A percentile compares a stretch with the other conserved stretches of the same genome.
Conservation (phyloP, 805 yeast species). For the Wickerhamomyces pijperi region DNA sequence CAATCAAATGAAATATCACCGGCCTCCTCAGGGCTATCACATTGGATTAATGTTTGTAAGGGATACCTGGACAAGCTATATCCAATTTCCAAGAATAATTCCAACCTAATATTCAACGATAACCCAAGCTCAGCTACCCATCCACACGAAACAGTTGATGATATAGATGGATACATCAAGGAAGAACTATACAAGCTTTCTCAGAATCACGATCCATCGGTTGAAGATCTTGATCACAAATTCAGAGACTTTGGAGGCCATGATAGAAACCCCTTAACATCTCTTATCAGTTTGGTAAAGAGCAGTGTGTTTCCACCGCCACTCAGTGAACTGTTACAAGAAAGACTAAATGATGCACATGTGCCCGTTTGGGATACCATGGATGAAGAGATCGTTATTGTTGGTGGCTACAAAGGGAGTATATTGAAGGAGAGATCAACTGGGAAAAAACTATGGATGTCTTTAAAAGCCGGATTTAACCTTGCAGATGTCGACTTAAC, state of each 20-base stretch:
- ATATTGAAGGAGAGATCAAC: conserved; percentile 58
- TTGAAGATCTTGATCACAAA: background rate
- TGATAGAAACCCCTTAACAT: background rate
- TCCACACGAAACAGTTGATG: background rate
- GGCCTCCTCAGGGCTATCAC: no score
- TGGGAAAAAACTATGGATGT: conserved; percentile 70
- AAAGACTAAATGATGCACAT: conserved; percentile 10
- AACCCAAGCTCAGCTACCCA: no score
- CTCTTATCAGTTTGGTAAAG: background rate
- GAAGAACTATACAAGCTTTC: background rate
- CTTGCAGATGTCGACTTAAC: conserved; percentile 56
- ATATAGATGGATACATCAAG: background rate
- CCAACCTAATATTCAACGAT: no score
- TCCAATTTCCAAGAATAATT: no score
- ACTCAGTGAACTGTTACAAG: conserved; percentile 16
- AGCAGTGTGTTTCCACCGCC: conserved; percentile 47
- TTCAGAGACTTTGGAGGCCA: background rate
- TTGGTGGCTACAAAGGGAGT: conserved; percentile 89
- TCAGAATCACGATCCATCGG: background rate
- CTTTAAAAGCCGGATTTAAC: conserved; percentile 75
- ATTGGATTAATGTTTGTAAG: no score
- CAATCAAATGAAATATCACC: no score
- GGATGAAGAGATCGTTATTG: conserved; percentile 66
- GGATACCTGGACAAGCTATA: no score
- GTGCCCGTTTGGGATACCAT: conserved; percentile 45